Evolutionary conservation across 2,329 filamentous ascomycete genomes (phyloP).

Genomic region (Neofusicoccum laricinum): DNA sequence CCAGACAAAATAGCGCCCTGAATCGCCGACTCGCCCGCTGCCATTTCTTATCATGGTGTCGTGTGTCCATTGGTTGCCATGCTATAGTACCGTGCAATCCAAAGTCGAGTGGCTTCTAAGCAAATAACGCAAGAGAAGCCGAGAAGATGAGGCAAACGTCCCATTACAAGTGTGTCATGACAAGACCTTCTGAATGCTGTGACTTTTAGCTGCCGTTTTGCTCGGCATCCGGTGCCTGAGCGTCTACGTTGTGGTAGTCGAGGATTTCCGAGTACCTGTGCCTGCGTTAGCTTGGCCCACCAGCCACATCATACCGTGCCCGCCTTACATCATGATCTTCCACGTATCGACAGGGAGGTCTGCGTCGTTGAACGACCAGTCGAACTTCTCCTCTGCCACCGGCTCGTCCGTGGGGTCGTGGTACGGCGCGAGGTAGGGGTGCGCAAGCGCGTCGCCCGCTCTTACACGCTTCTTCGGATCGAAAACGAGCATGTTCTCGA

Average conservation of each 20-base stretch:
- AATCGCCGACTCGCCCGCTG: slow-evolving; percentile 10
- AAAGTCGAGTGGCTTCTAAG: slow-evolving; percentile 11
- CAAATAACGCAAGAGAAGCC: slow-evolving; percentile 5
- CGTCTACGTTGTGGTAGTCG: slow-evolving; percentile 93
- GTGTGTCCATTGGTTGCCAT: slow-evolving; percentile 1
- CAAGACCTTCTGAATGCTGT: not conserved
- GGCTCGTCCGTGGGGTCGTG: slow-evolving; percentile 97
- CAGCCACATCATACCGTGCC: not conserved
- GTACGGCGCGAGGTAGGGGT: slow-evolving; percentile 94
- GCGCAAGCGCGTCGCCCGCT: slow-evolving; percentile 78
- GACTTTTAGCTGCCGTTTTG: slow-evolving; percentile 21
- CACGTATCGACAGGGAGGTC: slow-evolving; percentile 98
- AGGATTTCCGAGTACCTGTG: slow-evolving; percentile 96
- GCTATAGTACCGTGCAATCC: not conserved
- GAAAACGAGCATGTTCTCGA: slow-evolving; percentile 97
- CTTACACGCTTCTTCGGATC: slow-evolving; percentile 95
- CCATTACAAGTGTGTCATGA: not conserved
- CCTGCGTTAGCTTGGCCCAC: not conserved
- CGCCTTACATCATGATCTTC: slow-evolving; percentile 98
- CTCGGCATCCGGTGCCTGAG: slow-evolving; percentile 25
- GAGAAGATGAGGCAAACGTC: not conserved
- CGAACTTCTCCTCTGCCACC: slow-evolving; percentile 93
- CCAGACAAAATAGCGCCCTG: slow-evolving; percentile 7
- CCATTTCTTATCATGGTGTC: not conserved
- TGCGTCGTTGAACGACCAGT: slow-evolving; percentile 99